These are phyloP conservation scores for Arctium lappa DNA, from an alignment of 129 eudicot species.

Conservation along the genomic window DNA sequence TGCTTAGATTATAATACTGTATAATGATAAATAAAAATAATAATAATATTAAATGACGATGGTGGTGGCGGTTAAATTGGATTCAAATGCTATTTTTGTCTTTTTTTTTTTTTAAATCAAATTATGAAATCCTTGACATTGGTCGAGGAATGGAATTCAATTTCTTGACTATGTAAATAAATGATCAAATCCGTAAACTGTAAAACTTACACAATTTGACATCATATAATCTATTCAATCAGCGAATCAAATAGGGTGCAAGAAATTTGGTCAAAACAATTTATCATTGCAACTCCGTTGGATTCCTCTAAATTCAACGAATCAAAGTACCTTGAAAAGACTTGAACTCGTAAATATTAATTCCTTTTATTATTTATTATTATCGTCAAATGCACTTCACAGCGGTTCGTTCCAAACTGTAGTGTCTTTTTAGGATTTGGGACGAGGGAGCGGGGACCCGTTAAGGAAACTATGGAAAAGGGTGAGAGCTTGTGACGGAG, in stretches of 20 bases:
- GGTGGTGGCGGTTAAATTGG: background rate
- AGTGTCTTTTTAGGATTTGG: constrained; percentile 16
- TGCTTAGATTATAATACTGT: background rate
- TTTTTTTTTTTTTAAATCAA: too few relatives aligned
- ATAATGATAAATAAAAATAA: background rate
- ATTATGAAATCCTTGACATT: too few relatives aligned
- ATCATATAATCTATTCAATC: background rate
- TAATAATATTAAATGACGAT: background rate
- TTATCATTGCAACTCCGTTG: background rate
- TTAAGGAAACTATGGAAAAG: constrained; percentile 26
- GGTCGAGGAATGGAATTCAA: too few relatives aligned
- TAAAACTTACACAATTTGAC: too few relatives aligned
- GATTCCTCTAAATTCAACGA: background rate
- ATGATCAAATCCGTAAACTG: background rate
- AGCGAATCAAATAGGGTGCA: too few relatives aligned
- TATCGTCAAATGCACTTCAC: background rate
- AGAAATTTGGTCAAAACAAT: too few relatives aligned
- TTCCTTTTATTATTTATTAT: background rate
- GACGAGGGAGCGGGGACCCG: constrained; percentile 28
- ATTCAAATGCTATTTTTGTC: too few relatives aligned
- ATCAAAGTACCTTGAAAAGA: background rate
- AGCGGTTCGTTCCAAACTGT: background rate
- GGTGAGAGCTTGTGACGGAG: constrained; percentile 31
- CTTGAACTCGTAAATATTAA: background rate
- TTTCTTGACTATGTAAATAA: too few relatives aligned